Evolutionary conservation across 2,329 filamentous ascomycete species (phyloP).

Genomic region (Paracoccidioides lutzii): DNA sequence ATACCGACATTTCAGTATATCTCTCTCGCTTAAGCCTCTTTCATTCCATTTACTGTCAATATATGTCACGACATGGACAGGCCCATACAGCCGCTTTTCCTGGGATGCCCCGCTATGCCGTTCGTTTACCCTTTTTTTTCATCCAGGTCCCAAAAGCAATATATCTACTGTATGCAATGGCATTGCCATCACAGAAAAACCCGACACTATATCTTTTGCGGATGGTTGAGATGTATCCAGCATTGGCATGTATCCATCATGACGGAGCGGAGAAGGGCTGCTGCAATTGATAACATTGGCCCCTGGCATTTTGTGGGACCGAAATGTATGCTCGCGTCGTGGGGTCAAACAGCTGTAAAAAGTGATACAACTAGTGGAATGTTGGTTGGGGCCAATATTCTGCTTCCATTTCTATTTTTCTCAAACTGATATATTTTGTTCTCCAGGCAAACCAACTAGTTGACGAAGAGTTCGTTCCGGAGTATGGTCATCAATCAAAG

Average conservation of each 20-base stretch:
- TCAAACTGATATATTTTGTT: neutral
- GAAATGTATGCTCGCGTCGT: constrained; percentile 33
- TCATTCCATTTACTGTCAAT: constrained; percentile 15
- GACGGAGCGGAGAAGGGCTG: constrained; percentile 39
- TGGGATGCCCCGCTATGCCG: neutral
- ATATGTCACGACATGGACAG: constrained; percentile 15
- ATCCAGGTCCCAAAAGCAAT: neutral
- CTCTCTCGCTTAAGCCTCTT: neutral
- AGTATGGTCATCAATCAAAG: neutral
- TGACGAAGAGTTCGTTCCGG: neutral
- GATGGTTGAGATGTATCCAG: constrained; percentile 16
- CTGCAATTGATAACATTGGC: constrained; percentile 41
- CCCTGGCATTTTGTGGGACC: constrained; percentile 31
- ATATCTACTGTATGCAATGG: constrained; percentile 25
- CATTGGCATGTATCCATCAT: constrained; percentile 39
- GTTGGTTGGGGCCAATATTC: constrained; percentile 13
- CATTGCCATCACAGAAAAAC: constrained; percentile 43
- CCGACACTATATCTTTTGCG: constrained; percentile 42
- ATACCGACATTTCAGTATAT: neutral
- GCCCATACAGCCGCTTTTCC: constrained; percentile 9
- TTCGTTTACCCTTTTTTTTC: neutral
- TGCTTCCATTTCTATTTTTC: neutral
- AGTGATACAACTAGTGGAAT: constrained; percentile 44
- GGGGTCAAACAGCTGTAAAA: constrained; percentile 41
- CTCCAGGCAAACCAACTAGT: neutral